Base-by-base conservation (phyloP, 257 asterid species). In the Gardenia jasminoides region DNA sequence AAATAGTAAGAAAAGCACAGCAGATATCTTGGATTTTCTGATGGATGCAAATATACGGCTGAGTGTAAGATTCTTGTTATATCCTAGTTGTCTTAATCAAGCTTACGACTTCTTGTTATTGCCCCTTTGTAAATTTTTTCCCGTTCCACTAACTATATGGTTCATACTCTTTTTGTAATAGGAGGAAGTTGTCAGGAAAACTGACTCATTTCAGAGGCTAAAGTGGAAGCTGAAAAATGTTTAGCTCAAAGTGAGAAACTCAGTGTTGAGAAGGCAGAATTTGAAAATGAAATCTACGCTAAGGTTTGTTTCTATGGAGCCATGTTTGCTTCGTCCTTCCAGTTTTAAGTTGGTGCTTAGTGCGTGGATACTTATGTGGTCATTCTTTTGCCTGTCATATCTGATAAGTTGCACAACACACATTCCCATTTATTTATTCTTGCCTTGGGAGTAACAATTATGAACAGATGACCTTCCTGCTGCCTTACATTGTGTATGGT, bases 1-100 rank as follows among this genome's bases (percentile, higher is more conserved):
- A 6, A 44, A 87, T 82, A 88, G 88, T 83, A 87, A 89, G 85
- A 86, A 86, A 76, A 90, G 86, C 43, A 92, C 97, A 12, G 95
- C 87, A 54, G 93, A 88, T 71, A 80, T 93, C 81, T 83, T 95
- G 92, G 92, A 92, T 82, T 94, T 94, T 86, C 97, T 94, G 76
- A 89, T 95, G 99, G 99, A 92, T 85, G 84, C 99, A 75, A 95
- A 93, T 82, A 90, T 92, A 76, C 90, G 86, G 90, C 83, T 92
- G 74, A 93, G 98, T 80, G 99, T 95, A 93, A 92, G 94, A 82
- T n/a, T 75, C 59, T 44, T 44, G 11, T 74, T 68, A 36, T 43
- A 54, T 22, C 48, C 33, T 64, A 43, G 75, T 16, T 78, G 36
- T 46, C 66, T 72, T 46, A 54, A 8, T 3, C 47, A 39, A 56